A percentile compares a stretch with the other conserved stretches of the same genome.
Conservation (phyloP, 805 yeast species). For the Kodamaea nitidulidarum region DNA sequence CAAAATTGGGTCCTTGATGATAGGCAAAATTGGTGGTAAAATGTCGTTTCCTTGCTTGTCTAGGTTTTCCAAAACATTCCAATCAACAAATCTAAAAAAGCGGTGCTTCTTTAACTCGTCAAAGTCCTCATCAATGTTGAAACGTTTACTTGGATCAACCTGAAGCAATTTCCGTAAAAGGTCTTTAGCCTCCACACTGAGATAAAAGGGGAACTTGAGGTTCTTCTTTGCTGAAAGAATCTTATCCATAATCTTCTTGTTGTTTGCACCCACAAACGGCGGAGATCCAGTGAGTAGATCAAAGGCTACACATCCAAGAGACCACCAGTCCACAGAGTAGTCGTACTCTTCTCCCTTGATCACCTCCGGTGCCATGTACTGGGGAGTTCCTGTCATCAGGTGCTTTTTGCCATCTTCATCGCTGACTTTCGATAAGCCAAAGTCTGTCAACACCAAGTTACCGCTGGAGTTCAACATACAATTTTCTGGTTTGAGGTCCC, state of each 20-base stretch:
- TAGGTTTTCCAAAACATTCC: conserved; percentile 31
- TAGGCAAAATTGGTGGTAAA: conserved; percentile 42
- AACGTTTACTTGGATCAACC: conserved; percentile 33
- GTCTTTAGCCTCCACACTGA: conserved; percentile 41
- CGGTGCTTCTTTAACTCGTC: conserved; percentile 31
- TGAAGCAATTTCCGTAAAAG: conserved; percentile 35
- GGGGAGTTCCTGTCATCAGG: conserved; percentile 43
- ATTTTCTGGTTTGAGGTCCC: conserved; percentile 45
- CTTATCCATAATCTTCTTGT: conserved; percentile 37
- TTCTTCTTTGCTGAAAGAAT: conserved; percentile 29
- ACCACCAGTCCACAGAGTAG: conserved; percentile 47
- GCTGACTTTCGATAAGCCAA: conserved; percentile 40
- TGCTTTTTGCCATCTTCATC: conserved; percentile 16
- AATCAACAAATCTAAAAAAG: conserved; percentile 36
- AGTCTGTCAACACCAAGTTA: conserved; percentile 41
- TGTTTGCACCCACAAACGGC: conserved; percentile 42
- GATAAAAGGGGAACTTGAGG: conserved; percentile 37
- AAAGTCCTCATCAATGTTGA: conserved; percentile 36
- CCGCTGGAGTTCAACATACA: conserved; percentile 42
- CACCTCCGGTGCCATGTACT: conserved; percentile 48
- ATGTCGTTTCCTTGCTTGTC: conserved; percentile 10
- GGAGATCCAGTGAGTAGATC: conserved; percentile 44
- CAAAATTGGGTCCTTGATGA: conserved; percentile 40
- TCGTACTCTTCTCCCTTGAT: conserved; percentile 38
- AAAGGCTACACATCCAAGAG: conserved; percentile 41